These are phyloP conservation scores for Fonsecaea pugnacius DNA, from an alignment of 2,329 filamentous ascomycete species.

Conservation along the genomic window DNA sequence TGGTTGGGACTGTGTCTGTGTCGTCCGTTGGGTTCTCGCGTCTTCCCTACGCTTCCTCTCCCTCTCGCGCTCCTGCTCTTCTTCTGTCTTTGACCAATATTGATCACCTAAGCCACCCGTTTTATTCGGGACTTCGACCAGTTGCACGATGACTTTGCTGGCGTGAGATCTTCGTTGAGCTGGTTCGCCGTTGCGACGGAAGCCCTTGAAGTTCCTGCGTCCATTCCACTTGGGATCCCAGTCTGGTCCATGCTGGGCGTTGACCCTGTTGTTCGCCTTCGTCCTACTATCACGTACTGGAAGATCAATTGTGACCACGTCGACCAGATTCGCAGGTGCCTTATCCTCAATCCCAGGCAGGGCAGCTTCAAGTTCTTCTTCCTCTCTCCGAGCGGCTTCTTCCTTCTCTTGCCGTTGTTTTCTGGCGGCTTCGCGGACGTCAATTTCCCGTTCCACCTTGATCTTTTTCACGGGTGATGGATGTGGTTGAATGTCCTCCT, in stretches of 20 bases:
- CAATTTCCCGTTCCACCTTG: constrained; percentile 58
- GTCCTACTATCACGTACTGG: constrained; percentile 43
- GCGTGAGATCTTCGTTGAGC: constrained; percentile 37
- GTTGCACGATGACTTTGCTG: constrained; percentile 65
- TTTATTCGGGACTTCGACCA: constrained; percentile 73
- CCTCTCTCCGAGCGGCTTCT: constrained; percentile 60
- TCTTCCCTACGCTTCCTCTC: constrained; percentile 42
- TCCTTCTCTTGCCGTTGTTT: constrained; percentile 61
- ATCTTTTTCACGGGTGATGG: constrained; percentile 51
- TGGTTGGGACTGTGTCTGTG: constrained; percentile 36
- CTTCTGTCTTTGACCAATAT: constrained; percentile 64
- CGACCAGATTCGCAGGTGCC: constrained; percentile 61
- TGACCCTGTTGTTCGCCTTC: constrained; percentile 29
- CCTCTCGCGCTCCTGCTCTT: constrained; percentile 39
- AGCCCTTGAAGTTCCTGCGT: constrained; percentile 93
- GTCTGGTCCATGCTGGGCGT: constrained; percentile 57
- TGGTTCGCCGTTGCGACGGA: constrained; percentile 65
- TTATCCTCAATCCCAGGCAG: constrained; percentile 74
- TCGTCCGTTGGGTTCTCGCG: constrained; percentile 31
- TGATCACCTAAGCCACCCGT: constrained; percentile 75
- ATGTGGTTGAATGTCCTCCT: constrained; percentile 29
- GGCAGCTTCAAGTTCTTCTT: constrained; percentile 57
- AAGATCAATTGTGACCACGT: constrained; percentile 77
- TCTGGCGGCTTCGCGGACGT: constrained; percentile 69
- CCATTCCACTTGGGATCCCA: constrained; percentile 95